Evolutionary conservation across 495 filamentous ascomycete species (phyloP).

Genomic region (Hypomontagnella submonticulosa): DNA sequence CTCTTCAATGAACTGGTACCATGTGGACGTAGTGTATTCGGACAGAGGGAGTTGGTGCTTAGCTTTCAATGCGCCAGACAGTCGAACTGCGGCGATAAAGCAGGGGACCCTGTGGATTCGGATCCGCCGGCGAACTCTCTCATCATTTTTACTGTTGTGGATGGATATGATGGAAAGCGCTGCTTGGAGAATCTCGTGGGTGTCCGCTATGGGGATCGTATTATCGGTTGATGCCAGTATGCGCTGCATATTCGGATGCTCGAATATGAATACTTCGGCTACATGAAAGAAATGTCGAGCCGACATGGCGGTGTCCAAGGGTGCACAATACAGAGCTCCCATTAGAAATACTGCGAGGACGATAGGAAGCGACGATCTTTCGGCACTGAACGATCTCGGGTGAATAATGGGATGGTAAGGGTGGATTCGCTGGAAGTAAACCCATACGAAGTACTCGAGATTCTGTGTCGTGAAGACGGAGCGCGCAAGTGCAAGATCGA

Average conservation of each 20-base stretch:
- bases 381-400: not conserved
- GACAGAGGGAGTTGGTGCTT: not conserved
- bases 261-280: not conserved
- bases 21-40: not conserved
- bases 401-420: not conserved
- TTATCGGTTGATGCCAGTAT: not conserved
- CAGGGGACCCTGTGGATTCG: not conserved
- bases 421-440: not conserved
- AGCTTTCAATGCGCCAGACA: not conserved
- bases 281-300: not conserved
- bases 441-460: not conserved
- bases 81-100: not conserved
- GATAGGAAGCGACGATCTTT: not conserved
- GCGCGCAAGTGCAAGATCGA: not conserved
- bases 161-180: not conserved
- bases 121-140: not conserved
- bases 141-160: not conserved
- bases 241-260: not conserved
- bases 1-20: not conserved
- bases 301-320: not conserved
- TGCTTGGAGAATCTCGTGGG: not conserved
- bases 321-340: not conserved
- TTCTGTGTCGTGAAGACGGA: not conserved
- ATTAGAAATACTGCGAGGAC: not conserved
- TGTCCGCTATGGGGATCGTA: not conserved